Percentiles rank a stretch among this genome's conserved stretches.
Conservation (phyloP, 345 rosid genomes). For the Brassica cretica region DNA sequence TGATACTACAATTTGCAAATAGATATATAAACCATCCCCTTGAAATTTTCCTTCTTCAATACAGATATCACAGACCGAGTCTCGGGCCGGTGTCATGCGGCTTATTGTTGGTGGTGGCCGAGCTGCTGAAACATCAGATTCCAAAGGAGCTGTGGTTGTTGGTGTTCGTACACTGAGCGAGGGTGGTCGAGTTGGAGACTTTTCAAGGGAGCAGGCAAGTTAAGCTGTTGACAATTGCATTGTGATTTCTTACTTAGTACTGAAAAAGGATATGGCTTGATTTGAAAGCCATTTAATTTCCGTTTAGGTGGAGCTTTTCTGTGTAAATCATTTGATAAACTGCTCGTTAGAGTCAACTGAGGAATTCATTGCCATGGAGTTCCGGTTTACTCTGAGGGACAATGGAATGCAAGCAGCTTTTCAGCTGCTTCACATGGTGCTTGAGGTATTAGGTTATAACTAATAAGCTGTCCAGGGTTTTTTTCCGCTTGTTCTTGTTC, state of each 20-base stretch:
- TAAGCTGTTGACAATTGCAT: slow-evolving; percentile 20
- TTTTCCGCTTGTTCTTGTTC: too few relatives aligned
- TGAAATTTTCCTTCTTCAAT: slow-evolving; percentile 16
- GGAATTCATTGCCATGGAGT: slow-evolving; percentile 98
- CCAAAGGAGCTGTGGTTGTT: slow-evolving; percentile 92
- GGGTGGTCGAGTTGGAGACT: slow-evolving; percentile 98
- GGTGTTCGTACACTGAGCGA: slow-evolving; percentile 99
- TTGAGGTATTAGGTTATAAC: slow-evolving; percentile 62
- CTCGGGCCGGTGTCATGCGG: slow-evolving; percentile 96
- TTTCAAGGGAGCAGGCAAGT: slow-evolving; percentile 95
- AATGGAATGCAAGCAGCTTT: slow-evolving; percentile 98
- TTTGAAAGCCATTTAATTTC: slow-evolving; percentile 1
- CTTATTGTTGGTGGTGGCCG: slow-evolving; percentile 99
- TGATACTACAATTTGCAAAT: not conserved
- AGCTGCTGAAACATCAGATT: slow-evolving; percentile 81
- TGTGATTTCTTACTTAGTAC: not conserved
- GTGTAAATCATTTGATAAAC: slow-evolving; percentile 94
- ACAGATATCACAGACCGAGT: slow-evolving; percentile 75
- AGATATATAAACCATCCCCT: not conserved
- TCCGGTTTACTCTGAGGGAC: slow-evolving; percentile 94
- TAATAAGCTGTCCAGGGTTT: not conserved
- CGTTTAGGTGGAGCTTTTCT: slow-evolving; percentile 91
- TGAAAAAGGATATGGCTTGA: not conserved
- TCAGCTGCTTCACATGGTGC: slow-evolving; percentile 99
- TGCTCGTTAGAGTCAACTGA: slow-evolving; percentile 99